Percentiles rank a stretch among this genome's conserved stretches.
Evolutionary conservation across 768 basidiomycete species (phyloP).

Genomic region (Auricularia cornea): DNA sequence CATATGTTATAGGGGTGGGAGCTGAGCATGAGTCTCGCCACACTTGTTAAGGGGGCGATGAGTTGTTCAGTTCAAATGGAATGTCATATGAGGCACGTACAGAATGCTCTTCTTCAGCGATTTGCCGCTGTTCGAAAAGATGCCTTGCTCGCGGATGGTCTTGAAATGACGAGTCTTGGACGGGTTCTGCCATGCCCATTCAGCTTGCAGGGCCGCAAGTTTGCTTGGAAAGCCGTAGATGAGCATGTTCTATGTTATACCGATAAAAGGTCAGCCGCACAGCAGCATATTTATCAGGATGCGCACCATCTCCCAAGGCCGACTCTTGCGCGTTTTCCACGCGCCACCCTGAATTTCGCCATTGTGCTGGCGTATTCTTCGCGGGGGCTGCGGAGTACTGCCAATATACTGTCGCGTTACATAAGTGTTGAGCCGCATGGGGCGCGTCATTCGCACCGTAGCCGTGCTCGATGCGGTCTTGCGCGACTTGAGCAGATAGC

Average conservation of each 20-base stretch:
- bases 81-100: no score
- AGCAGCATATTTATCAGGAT: neutral
- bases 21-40: slow-evolving; percentile 55
- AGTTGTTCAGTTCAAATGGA: no score
- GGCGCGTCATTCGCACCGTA: slow-evolving; percentile 9
- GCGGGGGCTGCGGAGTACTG: slow-evolving; percentile 59
- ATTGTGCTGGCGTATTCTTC: slow-evolving; percentile 72
- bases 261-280: neutral
- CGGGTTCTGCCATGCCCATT: slow-evolving; percentile 84
- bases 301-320: slow-evolving; percentile 40
- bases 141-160: slow-evolving; percentile 32
- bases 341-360: slow-evolving; percentile 68
- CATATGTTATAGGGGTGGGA: slow-evolving; percentile 60
- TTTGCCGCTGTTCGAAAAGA: slow-evolving; percentile 24
- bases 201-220: slow-evolving; percentile 67
- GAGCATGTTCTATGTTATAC: slow-evolving; percentile 45
- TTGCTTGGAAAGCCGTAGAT: slow-evolving; percentile 77
- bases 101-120: slow-evolving; percentile 38
- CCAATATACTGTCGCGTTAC: slow-evolving; percentile 46
- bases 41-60: slow-evolving; percentile 27
- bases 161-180: slow-evolving; percentile 58
- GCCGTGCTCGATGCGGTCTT: slow-evolving; percentile 42
- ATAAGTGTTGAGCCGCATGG: neutral
- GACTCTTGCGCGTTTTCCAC: slow-evolving; percentile 46
- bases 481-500: slow-evolving; percentile 69